Evolutionary conservation across 495 filamentous ascomycete genomes (phyloP), one percentile per base, ranked within the genome.

Genomic region (Aspergillus cavernicola): DNA sequence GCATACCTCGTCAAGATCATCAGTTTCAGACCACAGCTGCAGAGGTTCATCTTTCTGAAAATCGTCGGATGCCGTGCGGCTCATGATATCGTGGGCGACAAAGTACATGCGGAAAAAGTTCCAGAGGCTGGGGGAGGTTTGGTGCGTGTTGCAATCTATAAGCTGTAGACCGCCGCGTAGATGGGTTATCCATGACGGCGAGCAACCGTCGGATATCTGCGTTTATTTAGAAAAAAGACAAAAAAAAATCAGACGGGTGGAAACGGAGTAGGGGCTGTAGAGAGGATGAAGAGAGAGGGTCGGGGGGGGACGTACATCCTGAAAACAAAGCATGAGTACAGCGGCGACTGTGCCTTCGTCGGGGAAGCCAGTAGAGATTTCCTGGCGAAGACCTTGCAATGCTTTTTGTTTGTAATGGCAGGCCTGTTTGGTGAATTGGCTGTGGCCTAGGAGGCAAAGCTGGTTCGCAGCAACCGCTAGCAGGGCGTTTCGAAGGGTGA

Each of bases 311-410:
- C 4, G 12, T 53, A 57, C 60, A 46, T 56, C 60, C 16, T 59
- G 59, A 50, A 62, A 62, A 31, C 60, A 62, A 2, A 62, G 38
- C 60, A 62, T 62, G 11, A 62, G 40, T 19, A 59, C 56, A 4
- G 60, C 37, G 16, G 60, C 60, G 9, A 59, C 47, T 3, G 46
- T 50, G 2, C 43, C 59, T 47, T 58, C 52, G 28, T 58, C 41
- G 9, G 40, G 31, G 1, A 33, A 33, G 18, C 19, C 29, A 11
- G 35, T 22, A 6, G 41, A 43, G 15, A 58, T 55, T 15, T 43
- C 59, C 10, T 52, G 51, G 15, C 44, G 26, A 6, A 62, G 44
- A 9, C 59, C 52, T 5, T 48, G 44, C 28, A 62, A 9, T 0
- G 55, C 59, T 13, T 33, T 58, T 10, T 51, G 24, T 20, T 56